Conservation (phyloP, 306 rosid species). For the Citrullus amarus region DNA sequence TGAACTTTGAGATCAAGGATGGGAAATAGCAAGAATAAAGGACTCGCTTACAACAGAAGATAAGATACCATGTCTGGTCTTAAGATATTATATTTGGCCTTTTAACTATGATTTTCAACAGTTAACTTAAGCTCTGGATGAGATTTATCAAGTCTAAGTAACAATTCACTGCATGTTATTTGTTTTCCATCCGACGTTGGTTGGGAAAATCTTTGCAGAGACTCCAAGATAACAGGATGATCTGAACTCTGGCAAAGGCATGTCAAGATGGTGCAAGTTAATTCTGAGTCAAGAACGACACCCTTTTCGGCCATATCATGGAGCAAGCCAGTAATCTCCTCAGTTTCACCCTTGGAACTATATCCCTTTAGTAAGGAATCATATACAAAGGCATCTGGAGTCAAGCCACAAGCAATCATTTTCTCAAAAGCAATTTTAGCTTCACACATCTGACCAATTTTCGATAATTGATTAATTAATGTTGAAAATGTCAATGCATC, state of each 20-base stretch:
- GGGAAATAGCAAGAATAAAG: background rate
- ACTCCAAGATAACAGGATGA: conserved; percentile 31
- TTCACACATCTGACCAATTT: conserved; percentile 48
- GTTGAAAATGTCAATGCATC: conserved; percentile 48
- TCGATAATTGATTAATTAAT: conserved; percentile 43
- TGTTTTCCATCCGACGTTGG: conserved; percentile 26
- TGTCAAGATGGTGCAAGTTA: conserved; percentile 48
- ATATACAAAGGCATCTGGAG: conserved; percentile 39
- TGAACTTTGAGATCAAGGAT: background rate
- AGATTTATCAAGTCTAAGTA: conserved; percentile 33
- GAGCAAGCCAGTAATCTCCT: conserved; percentile 44
- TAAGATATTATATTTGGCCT: background rate
- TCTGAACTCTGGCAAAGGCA: conserved; percentile 41
- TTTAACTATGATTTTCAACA: background rate
- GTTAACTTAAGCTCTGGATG: conserved; percentile 41
- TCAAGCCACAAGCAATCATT: conserved; percentile 46
- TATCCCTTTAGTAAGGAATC: conserved; percentile 68
- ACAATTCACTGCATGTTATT: conserved; percentile 35
- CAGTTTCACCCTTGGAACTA: conserved; percentile 31
- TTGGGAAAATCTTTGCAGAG: conserved; percentile 46
- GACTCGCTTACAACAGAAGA: background rate
- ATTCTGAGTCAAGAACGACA: conserved; percentile 44
- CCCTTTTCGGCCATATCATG: conserved; percentile 53
- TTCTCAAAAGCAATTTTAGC: conserved; percentile 44
- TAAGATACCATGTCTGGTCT: background rate